These are phyloP conservation scores for Massariosphaeria phaeospora DNA, from an alignment of 495 filamentous ascomycete species.

Conservation along the genomic window DNA sequence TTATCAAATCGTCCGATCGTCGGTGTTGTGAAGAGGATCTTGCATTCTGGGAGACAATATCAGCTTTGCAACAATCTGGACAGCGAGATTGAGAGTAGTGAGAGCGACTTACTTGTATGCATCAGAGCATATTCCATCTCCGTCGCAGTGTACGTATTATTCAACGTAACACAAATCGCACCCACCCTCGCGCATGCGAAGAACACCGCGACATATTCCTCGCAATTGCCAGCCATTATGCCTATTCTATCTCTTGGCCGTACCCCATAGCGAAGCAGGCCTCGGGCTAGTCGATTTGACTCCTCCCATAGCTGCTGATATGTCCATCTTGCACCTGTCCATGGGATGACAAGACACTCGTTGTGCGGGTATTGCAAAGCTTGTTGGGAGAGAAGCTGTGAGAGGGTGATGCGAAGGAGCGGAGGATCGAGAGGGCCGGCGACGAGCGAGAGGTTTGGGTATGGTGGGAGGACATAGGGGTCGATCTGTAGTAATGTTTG, in stretches of 20 bases:
- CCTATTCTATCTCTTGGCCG: constrained; percentile 60
- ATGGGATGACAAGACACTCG: constrained; percentile 61
- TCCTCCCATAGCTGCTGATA: constrained; percentile 60
- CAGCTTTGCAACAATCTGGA: too few relatives aligned
- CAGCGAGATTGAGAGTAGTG: too few relatives aligned
- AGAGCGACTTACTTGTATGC: constrained; percentile 50
- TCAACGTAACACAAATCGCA: constrained; percentile 62
- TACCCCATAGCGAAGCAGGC: constrained; percentile 56
- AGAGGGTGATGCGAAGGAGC: constrained; percentile 57
- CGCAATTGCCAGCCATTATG: constrained; percentile 68
- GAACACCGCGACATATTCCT: constrained; percentile 63
- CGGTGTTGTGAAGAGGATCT: constrained; percentile 59
- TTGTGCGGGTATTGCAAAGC: constrained; percentile 54
- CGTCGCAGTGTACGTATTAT: constrained; percentile 65
- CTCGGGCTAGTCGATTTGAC: constrained; percentile 54
- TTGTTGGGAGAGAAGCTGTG: constrained; percentile 58
- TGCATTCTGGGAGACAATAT: too few relatives aligned
- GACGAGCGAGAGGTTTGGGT: constrained; percentile 47
- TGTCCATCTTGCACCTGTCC: constrained; percentile 62
- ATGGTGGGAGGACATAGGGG: constrained; percentile 22
- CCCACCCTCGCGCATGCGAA: constrained; percentile 64
- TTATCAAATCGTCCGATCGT: constrained; percentile 56
- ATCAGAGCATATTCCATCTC: constrained; percentile 60
- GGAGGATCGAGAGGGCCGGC: constrained; percentile 56
- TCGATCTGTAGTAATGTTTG: constrained; percentile 26